Evolutionary conservation across 768 basidiomycete genomes (phyloP).

Genomic region (Pleurotus ostreatus): DNA sequence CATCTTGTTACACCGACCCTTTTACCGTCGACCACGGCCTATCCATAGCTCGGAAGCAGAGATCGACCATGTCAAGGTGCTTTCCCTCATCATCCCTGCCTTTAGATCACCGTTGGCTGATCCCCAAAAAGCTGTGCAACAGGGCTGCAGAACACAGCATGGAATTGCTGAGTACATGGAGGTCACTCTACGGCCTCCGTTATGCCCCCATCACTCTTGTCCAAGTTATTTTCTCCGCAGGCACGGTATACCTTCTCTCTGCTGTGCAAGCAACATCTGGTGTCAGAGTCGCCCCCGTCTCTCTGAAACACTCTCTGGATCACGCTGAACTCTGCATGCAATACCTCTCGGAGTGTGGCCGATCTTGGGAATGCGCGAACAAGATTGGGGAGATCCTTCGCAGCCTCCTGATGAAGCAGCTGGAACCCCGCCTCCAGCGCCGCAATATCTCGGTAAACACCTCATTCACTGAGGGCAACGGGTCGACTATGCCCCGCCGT

Average conservation of each 20-base stretch:
- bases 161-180: conserved; percentile 47
- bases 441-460: conserved; percentile 15
- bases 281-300: conserved; percentile 41
- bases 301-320: conserved; percentile 36
- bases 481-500: background rate
- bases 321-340: conserved; percentile 44
- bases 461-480: background rate
- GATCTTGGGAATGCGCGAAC: conserved; percentile 50
- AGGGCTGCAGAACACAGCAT: conserved; percentile 54
- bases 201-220: conserved; percentile 55
- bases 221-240: conserved; percentile 56
- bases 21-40: conserved; percentile 38
- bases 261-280: conserved; percentile 51
- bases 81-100: conserved; percentile 16
- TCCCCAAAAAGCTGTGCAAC: conserved; percentile 39
- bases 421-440: conserved; percentile 36
- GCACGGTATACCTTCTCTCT: conserved; percentile 51
- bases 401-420: conserved; percentile 37
- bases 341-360: conserved; percentile 50
- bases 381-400: conserved; percentile 45
- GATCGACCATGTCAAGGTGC: conserved; percentile 52
- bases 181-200: conserved; percentile 48
- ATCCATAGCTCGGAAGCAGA: conserved; percentile 30
- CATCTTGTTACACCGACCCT: conserved; percentile 59
- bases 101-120: conserved; percentile 18